Conservation (phyloP, 768 basidiomycete genomes). For the Amanita brunnescens region DNA sequence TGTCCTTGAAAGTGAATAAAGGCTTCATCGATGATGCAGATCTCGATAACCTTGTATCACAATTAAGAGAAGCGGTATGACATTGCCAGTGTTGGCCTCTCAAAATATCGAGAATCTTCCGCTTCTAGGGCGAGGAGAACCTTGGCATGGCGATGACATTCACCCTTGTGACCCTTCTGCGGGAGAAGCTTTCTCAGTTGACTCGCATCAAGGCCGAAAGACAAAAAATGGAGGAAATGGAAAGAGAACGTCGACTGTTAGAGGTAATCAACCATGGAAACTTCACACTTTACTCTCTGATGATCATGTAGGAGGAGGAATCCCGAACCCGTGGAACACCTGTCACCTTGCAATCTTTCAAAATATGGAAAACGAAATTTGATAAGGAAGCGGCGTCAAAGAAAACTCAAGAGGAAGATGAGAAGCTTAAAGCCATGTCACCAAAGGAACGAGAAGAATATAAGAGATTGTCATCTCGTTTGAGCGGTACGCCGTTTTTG, state of each 20-base stretch:
- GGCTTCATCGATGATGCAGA: constrained; percentile 53
- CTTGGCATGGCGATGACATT: constrained; percentile 98
- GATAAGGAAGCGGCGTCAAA: constrained; percentile 55
- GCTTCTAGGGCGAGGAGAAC: constrained; percentile 73
- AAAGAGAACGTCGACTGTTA: constrained; percentile 63
- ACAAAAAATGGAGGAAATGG: constrained; percentile 51
- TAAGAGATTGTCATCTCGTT: constrained; percentile 51
- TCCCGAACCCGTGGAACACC: constrained; percentile 86
- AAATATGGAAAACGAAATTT: constrained; percentile 74
- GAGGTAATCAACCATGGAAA: constrained; percentile 45
- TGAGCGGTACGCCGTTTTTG: constrained; percentile 47
- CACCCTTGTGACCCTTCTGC: constrained; percentile 78
- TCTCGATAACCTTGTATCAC: constrained; percentile 42
- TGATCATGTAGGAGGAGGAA: constrained; percentile 62
- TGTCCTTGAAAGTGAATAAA: constrained; percentile 57
- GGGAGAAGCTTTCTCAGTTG: constrained; percentile 64
- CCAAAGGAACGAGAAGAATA: constrained; percentile 83
- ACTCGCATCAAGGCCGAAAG: constrained; percentile 51
- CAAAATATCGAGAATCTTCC: constrained; percentile 6
- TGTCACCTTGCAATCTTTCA: constrained; percentile 78
- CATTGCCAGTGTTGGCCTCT: neutral
- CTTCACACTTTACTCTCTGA: neutral
- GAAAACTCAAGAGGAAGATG: constrained; percentile 70
- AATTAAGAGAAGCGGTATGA: constrained; percentile 50
- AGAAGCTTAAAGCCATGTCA: constrained; percentile 52